Evolutionary conservation across 352 stramenopile genomes (phyloP), one percentile per base, ranked within the genome.

Genomic region (Globisporangium carolinianum): DNA sequence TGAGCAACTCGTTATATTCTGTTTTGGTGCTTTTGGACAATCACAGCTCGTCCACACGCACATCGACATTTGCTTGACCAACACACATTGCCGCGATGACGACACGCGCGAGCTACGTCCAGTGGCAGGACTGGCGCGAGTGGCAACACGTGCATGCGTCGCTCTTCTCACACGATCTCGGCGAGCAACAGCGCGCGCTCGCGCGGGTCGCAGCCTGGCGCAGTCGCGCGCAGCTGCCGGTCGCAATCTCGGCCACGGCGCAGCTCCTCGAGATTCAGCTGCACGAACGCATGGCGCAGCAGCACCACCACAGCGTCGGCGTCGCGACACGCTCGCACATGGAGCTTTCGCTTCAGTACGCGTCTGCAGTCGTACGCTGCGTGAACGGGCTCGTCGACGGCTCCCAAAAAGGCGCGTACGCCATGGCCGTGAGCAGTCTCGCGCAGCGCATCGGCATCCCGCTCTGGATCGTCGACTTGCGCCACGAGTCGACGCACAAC

Each of bases 401-500:
- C 14, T 83, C 79, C n/a, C 84, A 94, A 63, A 88, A 83, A 47
- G 83, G 83, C 18, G 62, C 75, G 47, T 92, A 91, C 63, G 84
- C 84, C 17, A 72, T 77, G 69, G 76, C 84, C 3, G 82, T 94
- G 56, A 94, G 84, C 39, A 60, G 66, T 12, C 62, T 94, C 49
- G 95, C 90, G 53, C 74, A 89, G 45, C 77, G 91, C 41, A 90
- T 97, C 17, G 93, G 93, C 55, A 89, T 98, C 47, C 93, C 93
- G 36, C 67, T 89, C 9, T 98, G 93, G 93, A 79, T 98, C 58
- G 93, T 98, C 35, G 91, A 97, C 54, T 61, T 97, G 62, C 84
- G 93, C 35, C 93, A 98, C 63, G 91, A 97, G 58, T 91, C 90
- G 24, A 95, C 90, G 15, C 93, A 98, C 65, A 97, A 97, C 70